Evolutionary conservation across 148 eudicot genomes (phyloP), one percentile per base, ranked within the genome.

Genomic region (Vaccinium darrowii): DNA sequence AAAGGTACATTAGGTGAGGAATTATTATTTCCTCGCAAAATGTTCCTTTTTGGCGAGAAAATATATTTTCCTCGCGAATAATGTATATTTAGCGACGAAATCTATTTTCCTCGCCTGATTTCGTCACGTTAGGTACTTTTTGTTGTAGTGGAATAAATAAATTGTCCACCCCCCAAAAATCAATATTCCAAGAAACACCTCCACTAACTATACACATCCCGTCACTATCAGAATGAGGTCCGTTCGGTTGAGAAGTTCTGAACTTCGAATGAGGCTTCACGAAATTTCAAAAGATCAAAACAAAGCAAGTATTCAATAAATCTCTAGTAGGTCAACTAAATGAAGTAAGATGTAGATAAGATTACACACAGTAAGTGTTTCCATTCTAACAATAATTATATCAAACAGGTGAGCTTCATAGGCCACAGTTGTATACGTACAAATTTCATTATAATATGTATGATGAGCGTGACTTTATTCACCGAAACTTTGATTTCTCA

Each of bases 171-270:
- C 93, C 98, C 98, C 98, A 96, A 60, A 92, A 82, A 84, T 92
- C 93, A 25, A 96, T 88, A 84, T 96, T 86, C 10, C 98, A 98
- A 7, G 96, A 93, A 54, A 86, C 86, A 43, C 95, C 94, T 39
- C 98, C 98, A 14, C 98, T 98, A 54, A 91, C 89, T 7, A 96
- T 87, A 80, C 91, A 93, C 84, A 93, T 94, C 56, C 98, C 98
- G 9, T 89, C 93, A 15, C 88, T 85, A 81, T 96, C 92, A 1
- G 94, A 53, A 90, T 92, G 65, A 96, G 89, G 93, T 92, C 1
- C 92, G 91, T 86, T 96, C 98, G 1, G 93, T 90, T 5, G 98
- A 98, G 81, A 94, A 96, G 80, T 95, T 91, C 92, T 92, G 93
- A 3, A 92, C 95, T 90, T 94, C 47, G 90, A 91, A 76, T 93